Evolutionary conservation across 768 basidiomycete species (phyloP).

Genomic region (Russula vinacea): DNA sequence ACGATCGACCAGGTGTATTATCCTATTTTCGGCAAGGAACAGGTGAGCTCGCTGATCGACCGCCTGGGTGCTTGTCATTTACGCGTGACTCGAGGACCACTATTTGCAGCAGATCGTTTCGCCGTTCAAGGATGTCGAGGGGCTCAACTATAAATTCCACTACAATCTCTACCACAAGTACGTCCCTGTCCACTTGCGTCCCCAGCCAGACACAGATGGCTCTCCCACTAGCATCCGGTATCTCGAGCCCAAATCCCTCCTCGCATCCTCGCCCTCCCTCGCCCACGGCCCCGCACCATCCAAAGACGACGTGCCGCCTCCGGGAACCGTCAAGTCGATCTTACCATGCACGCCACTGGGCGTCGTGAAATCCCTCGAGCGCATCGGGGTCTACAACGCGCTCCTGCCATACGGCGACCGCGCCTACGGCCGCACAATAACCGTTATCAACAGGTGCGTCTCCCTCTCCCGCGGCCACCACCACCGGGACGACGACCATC

Average conservation of each 20-base stretch:
- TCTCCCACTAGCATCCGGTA: constrained; percentile 73
- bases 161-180: constrained; percentile 95
- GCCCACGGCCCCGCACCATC: constrained; percentile 34
- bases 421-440: constrained; percentile 88
- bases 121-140: constrained; percentile 96
- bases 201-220: neutral
- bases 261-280: constrained; percentile 41
- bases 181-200: constrained; percentile 28
- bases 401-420: constrained; percentile 92
- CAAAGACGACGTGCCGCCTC: constrained; percentile 61
- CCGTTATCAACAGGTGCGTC: constrained; percentile 84
- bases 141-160: constrained; percentile 93
- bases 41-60: constrained; percentile 51
- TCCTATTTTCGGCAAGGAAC: constrained; percentile 88
- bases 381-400: constrained; percentile 88
- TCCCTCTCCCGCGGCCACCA: neutral
- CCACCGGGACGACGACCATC: neutral
- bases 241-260: constrained; percentile 73
- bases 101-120: constrained; percentile 98
- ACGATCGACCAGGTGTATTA: constrained; percentile 71
- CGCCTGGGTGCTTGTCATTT: neutral
- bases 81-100: constrained; percentile 63
- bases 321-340: constrained; percentile 91
- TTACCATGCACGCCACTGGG: constrained; percentile 97
- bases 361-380: constrained; percentile 92